Evolutionary conservation across 371 early-diverging fungal genomes (phyloP).

Genomic region (Rhizomucor pusillus): DNA sequence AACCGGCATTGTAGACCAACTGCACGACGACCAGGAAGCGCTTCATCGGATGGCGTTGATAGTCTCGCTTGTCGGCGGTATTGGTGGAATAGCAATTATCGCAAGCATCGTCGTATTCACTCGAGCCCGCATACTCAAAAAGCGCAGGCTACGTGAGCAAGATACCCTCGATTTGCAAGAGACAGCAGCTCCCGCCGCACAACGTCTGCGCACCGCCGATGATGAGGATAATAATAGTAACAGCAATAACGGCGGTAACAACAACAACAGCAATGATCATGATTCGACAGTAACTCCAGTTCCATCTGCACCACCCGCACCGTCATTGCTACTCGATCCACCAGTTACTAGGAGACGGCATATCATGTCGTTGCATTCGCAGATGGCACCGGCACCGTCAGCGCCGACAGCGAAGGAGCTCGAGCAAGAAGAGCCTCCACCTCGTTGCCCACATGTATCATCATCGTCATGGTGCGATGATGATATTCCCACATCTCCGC

Average conservation of each 20-base stretch:
- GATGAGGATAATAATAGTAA: not conserved
- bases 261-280: constrained; percentile 3
- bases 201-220: not conserved
- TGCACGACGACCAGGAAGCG: constrained; percentile 21
- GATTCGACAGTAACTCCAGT: not conserved
- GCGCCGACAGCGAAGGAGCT: constrained; percentile 22
- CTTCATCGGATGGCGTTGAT: constrained; percentile 16
- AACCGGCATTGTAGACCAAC: constrained; percentile 13
- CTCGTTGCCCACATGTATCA: constrained; percentile 4
- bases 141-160: not conserved
- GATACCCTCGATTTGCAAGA: constrained; percentile 3
- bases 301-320: constrained; percentile 7
- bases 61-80: constrained; percentile 16
- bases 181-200: not conserved
- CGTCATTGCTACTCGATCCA: not conserved
- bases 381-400: constrained; percentile 12
- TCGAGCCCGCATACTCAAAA: constrained; percentile 11
- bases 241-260: not conserved
- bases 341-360: not conserved
- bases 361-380: constrained; percentile 10
- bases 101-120: constrained; percentile 22
- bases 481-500: not conserved
- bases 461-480: not conserved
- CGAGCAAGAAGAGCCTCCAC: constrained; percentile 4
- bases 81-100: constrained; percentile 14